Evolutionary conservation across 1,284 basidiomycete species (phyloP).

Genomic region (Ceratorhiza oryzae-sativae): DNA sequence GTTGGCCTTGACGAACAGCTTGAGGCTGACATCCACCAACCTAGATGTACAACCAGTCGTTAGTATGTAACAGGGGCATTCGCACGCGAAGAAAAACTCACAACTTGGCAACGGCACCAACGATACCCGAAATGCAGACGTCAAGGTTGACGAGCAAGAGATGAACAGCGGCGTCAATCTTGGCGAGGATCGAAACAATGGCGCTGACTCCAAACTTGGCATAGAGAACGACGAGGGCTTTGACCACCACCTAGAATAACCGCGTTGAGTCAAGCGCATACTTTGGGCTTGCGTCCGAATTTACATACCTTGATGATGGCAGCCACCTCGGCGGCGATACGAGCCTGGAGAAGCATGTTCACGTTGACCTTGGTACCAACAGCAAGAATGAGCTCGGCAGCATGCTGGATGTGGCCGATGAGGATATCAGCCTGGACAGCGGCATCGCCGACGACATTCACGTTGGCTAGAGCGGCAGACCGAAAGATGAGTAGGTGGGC

Average conservation of each 20-base stretch:
- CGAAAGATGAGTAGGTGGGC: too few relatives aligned
- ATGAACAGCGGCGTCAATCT: slow-evolving; percentile 1
- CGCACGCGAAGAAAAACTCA: background rate
- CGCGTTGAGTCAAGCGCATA: background rate
- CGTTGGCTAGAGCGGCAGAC: too few relatives aligned
- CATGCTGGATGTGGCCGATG: background rate
- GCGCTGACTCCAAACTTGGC: slow-evolving; percentile 18
- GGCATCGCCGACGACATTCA: too few relatives aligned
- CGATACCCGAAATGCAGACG: slow-evolving; percentile 8
- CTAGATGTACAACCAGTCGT: too few relatives aligned
- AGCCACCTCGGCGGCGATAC: background rate
- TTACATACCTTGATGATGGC: slow-evolving; percentile 1
- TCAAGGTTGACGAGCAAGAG: slow-evolving; percentile 5
- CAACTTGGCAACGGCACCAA: background rate
- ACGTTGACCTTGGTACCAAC: background rate
- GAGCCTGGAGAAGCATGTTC: background rate
- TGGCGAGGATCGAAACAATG: background rate
- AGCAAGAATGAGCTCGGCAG: slow-evolving; percentile 2
- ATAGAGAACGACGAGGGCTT: background rate
- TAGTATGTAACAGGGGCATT: too few relatives aligned
- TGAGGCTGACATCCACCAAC: too few relatives aligned
- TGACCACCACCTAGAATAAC: background rate
- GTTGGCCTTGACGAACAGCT: too few relatives aligned
- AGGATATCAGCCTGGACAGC: background rate
- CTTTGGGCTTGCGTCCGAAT: background rate